Base-by-base conservation (phyloP, 2,329 filamentous ascomycete species). In the Claviceps purpurea region DNA sequence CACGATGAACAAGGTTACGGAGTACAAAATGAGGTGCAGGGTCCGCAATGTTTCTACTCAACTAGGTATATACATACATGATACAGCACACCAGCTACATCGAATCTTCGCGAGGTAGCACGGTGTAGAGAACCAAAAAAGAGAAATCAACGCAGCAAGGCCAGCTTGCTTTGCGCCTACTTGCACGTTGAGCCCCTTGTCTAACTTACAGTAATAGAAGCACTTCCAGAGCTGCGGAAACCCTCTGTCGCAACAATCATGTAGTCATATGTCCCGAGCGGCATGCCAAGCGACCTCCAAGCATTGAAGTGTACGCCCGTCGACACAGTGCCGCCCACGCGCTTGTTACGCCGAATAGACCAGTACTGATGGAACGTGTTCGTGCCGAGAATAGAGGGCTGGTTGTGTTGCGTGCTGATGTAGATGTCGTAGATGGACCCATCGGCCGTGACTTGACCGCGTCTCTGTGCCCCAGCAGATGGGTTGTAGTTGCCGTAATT, bases 161-260 rank as follows among this genome's bases (percentile, higher is more conserved):
- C 16, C n/a, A 18, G 44, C 8, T 34, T 46, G 30, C 24, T 2
- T 46, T 34, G 30, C 8, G 30, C 30, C 30, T 11, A 34, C 30
- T 34, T 4, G 30, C 11, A 34, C 30, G n/a, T n/a, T 11, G 24
- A 34, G 26, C n/a, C 13, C 37, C 11, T 22, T 22, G 2, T 18
- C 47, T 49, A 49, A 2, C 26, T 4, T 5, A 50, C 51, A 34
- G 24, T 47, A 5, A 50, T 47, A 22, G 42, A 42, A 13, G 47
- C 34, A 2, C n/a, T 68, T 0, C 76, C 75, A 54, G 66, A 70
- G 64, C 74, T 76, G 55, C 68, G 64, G 62, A 77, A 77, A 3
- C 74, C 76, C 62, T 79, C 76, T 1, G 73, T 74, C 14, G 76
- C 76, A 20, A 78, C 64, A 55, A 79, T 76, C 68, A 74, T 70